These are phyloP conservation scores for Komagataella pseudopastoris DNA, from an alignment of 805 yeast species.

Conservation along the genomic window DNA sequence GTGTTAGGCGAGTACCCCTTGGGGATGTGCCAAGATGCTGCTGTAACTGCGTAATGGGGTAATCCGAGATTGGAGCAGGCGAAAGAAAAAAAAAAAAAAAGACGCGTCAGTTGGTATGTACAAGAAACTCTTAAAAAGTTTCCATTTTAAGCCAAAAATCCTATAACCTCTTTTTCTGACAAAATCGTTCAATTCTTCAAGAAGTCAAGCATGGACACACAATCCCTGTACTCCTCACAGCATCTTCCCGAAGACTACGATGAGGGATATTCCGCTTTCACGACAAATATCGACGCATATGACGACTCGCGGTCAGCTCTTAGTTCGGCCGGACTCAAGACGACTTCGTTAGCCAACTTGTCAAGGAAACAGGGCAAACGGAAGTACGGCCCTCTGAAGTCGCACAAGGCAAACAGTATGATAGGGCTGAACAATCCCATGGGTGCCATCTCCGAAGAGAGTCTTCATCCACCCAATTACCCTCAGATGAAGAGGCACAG, in stretches of 20 bases:
- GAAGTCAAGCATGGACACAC: neutral
- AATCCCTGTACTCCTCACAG: neutral
- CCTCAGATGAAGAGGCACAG: neutral
- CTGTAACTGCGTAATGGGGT: neutral
- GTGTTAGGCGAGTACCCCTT: neutral
- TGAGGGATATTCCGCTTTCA: constrained; percentile 1
- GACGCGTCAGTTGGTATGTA: neutral
- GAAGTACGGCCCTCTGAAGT: neutral
- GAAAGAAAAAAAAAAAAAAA: no score
- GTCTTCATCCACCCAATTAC: neutral
- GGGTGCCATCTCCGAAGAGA: neutral
- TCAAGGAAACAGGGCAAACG: neutral
- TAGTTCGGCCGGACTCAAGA: constrained; percentile 1
- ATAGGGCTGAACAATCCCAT: constrained; percentile 1
- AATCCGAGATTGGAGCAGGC: neutral
- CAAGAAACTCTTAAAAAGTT: no score
- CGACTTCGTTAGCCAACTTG: constrained; percentile 3
- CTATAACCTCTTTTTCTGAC: neutral
- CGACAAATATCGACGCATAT: constrained; percentile 1
- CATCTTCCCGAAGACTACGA: constrained; percentile 3
- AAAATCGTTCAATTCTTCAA: neutral
- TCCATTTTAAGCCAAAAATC: neutral
- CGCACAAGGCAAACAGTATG: neutral
- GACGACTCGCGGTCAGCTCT: constrained; percentile 1
- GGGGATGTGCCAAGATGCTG: neutral